Evolutionary conservation across 2,329 filamentous ascomycete genomes (phyloP).

Genomic region (Chrysoporthe austroafricana): DNA sequence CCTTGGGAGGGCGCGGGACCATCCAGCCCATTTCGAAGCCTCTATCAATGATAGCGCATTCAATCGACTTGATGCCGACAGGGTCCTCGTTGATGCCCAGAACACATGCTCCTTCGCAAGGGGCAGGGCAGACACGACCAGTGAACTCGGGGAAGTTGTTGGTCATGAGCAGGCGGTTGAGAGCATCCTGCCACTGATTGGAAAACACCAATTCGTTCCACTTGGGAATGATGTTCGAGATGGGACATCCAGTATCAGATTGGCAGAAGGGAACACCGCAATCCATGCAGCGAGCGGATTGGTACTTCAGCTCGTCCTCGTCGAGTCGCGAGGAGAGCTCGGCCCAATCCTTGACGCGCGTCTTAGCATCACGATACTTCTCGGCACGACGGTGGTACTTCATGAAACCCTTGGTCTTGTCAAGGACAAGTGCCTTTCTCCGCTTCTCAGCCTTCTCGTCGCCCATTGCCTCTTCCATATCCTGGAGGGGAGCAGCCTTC

Average conservation of each 20-base stretch:
- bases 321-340: conserved; percentile 86
- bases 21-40: conserved; percentile 99
- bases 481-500: conserved; percentile 72
- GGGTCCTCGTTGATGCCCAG: conserved; percentile 96
- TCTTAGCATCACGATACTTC: conserved; percentile 87
- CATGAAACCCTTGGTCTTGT: conserved; percentile 98
- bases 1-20: conserved; percentile 77
- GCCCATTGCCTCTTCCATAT: conserved; percentile 90
- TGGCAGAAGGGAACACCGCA: conserved; percentile 98
- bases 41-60: conserved; percentile 96
- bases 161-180: conserved; percentile 90
- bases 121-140: conserved; percentile 93
- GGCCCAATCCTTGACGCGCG: conserved; percentile 88
- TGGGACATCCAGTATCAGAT: conserved; percentile 92
- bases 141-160: conserved; percentile 99
- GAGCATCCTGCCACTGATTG: conserved; percentile 86
- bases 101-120: conserved; percentile 94
- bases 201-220: conserved; percentile 82
- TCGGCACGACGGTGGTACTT: conserved; percentile 91
- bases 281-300: conserved; percentile 97
- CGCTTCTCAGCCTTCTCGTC: conserved; percentile 87
- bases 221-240: conserved; percentile 96
- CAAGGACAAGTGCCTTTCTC: conserved; percentile 87
- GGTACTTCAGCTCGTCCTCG: conserved; percentile 95
- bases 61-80: conserved; percentile 97